Conservation (phyloP, 2,329 filamentous ascomycete species). For the Botrytis paeoniae region DNA sequence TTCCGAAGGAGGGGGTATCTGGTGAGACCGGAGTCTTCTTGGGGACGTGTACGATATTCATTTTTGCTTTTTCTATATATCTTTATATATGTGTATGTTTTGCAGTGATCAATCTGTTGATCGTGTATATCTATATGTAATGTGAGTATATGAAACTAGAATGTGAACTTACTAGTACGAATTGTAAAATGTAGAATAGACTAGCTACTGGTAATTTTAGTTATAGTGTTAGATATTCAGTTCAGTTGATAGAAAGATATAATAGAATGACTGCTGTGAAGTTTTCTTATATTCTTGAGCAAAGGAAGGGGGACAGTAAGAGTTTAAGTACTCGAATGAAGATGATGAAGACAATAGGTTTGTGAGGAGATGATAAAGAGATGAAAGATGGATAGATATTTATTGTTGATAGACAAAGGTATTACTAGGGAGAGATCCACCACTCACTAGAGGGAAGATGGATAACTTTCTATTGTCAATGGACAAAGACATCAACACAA, state of each 20-base stretch:
- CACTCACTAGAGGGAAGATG: neutral
- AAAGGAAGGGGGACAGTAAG: neutral
- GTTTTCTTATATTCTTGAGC: neutral
- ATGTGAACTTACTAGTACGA: neutral
- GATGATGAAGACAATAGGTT: neutral
- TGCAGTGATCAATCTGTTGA: neutral
- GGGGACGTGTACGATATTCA: neutral
- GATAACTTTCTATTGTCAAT: neutral
- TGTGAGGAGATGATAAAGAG: neutral
- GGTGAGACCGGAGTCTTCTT: neutral
- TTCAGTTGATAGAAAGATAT: neutral
- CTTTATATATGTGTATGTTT: neutral
- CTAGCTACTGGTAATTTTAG: neutral
- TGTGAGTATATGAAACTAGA: neutral
- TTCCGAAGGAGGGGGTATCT: conserved; percentile 27
- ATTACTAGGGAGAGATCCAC: neutral
- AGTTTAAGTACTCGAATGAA: neutral
- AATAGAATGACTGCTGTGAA: neutral
- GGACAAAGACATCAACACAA: neutral
- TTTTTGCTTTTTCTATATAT: neutral
- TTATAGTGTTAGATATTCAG: neutral
- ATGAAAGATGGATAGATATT: too few relatives aligned
- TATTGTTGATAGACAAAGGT: neutral
- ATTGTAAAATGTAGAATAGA: neutral
- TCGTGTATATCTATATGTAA: neutral